Conservation (phyloP, 2,329 filamentous ascomycete genomes). For the Tothia fuscella region DNA sequence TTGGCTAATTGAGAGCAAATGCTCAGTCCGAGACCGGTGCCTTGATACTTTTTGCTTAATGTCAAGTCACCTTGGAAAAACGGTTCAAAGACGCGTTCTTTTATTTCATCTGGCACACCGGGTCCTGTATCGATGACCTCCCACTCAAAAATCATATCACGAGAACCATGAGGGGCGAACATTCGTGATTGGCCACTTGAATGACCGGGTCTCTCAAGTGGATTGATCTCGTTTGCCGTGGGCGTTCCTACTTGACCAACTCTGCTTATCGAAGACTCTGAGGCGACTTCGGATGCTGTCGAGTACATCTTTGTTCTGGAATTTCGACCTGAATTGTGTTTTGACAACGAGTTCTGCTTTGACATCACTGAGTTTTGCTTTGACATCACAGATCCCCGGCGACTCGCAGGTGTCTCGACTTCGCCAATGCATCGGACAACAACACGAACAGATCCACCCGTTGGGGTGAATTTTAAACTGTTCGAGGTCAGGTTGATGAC, state of each 20-base stretch:
- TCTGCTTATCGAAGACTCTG: not conserved
- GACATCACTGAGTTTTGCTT: conserved; percentile 28
- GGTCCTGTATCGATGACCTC: conserved; percentile 82
- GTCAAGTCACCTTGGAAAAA: conserved; percentile 90
- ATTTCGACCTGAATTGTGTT: conserved; percentile 19
- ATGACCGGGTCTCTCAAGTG: conserved; percentile 24
- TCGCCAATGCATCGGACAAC: conserved; percentile 64
- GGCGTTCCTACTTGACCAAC: conserved; percentile 19
- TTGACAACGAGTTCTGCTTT: conserved; percentile 19
- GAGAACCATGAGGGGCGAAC: not conserved
- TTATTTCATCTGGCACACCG: conserved; percentile 67
- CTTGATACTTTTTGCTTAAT: conserved; percentile 79
- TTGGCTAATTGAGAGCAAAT: conserved; percentile 79
- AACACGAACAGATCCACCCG: conserved; percentile 62
- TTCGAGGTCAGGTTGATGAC: conserved; percentile 90
- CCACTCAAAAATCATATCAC: conserved; percentile 60
- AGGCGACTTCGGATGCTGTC: not conserved
- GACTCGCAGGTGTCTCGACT: conserved; percentile 30
- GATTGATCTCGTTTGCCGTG: conserved; percentile 35
- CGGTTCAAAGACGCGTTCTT: conserved; percentile 78
- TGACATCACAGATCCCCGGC: conserved; percentile 35
- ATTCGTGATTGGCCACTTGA: conserved; percentile 14
- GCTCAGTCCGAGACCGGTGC: conserved; percentile 75
- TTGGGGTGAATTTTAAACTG: conserved; percentile 78
- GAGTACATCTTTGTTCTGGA: conserved; percentile 17